Conservation (phyloP, 169 alveolate species). For the Plasmodium vivax region DNA sequence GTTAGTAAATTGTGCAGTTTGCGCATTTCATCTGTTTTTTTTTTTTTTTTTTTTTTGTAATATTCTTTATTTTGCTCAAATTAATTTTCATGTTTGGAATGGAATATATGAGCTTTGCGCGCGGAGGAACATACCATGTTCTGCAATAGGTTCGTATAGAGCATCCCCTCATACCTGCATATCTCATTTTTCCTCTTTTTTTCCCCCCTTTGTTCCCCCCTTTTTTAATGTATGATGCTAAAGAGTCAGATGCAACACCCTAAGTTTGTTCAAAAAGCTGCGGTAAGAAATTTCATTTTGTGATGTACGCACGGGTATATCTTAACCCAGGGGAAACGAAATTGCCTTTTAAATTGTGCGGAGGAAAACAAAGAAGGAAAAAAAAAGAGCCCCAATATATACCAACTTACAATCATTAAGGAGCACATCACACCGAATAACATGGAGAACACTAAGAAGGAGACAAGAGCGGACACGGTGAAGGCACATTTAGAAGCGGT, state of each 20-base stretch:
- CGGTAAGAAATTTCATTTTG: constrained; percentile 11
- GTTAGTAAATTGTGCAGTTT: background rate
- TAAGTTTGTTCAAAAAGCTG: constrained; percentile 55
- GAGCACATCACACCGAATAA: background rate
- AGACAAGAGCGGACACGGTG: constrained; percentile 4
- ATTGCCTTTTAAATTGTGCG: background rate
- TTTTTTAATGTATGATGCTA: background rate
- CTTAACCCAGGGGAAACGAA: background rate
- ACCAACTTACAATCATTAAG: background rate
- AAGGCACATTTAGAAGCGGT: constrained; percentile 74
- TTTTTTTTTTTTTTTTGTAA: background rate
- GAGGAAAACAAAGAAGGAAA: background rate
- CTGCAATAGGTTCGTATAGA: background rate
- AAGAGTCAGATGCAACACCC: constrained; percentile 70
- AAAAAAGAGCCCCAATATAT: background rate
- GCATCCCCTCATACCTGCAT: background rate
- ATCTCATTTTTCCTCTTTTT: background rate
- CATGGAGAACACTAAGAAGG: constrained; percentile 31
- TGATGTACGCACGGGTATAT: background rate
- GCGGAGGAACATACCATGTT: background rate
- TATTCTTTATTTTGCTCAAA: background rate
- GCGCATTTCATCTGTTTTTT: background rate
- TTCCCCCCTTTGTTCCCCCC: background rate
- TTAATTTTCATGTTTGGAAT: background rate
- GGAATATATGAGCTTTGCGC: background rate